Conservation (phyloP, 495 filamentous ascomycete genomes). For the Bacidia rubella region DNA sequence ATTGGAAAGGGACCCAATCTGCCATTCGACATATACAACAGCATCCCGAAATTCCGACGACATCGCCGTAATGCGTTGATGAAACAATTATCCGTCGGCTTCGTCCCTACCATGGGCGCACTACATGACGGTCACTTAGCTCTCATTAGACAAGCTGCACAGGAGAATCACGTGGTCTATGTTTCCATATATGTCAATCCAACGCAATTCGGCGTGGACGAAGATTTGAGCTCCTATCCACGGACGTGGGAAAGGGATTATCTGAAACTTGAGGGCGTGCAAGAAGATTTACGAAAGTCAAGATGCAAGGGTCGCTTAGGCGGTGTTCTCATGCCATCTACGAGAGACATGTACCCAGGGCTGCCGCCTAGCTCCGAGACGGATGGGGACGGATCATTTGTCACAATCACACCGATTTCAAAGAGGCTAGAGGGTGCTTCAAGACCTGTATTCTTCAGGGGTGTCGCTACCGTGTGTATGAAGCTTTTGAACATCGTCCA, state of each 20-base stretch:
- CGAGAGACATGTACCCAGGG: constrained; percentile 73
- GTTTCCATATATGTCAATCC: constrained; percentile 93
- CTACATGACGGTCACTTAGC: constrained; percentile 84
- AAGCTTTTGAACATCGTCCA: constrained; percentile 90
- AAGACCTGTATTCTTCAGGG: constrained; percentile 90
- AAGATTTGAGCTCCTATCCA: constrained; percentile 80
- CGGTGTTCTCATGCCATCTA: constrained; percentile 75
- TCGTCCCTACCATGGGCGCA: constrained; percentile 96
- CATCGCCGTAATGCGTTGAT: constrained; percentile 55
- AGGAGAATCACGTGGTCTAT: constrained; percentile 71
- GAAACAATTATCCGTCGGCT: constrained; percentile 44
- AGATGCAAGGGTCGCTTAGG: constrained; percentile 50
- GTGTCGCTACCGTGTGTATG: constrained; percentile 92
- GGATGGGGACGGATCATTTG: constrained; percentile 70
- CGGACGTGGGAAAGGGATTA: constrained; percentile 77
- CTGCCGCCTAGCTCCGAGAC: constrained; percentile 71
- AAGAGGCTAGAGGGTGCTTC: constrained; percentile 69
- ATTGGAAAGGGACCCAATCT: not conserved
- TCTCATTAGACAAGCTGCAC: constrained; percentile 71
- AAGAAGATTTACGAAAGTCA: constrained; percentile 53
- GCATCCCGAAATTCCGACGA: constrained; percentile 54
- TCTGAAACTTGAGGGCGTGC: constrained; percentile 48
- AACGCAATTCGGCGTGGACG: constrained; percentile 83
- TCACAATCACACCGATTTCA: constrained; percentile 77
- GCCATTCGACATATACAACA: constrained; percentile 56